These are phyloP conservation scores for Rhizoctonia solani DNA, from an alignment of 1,284 basidiomycete species.

Conservation along the genomic window DNA sequence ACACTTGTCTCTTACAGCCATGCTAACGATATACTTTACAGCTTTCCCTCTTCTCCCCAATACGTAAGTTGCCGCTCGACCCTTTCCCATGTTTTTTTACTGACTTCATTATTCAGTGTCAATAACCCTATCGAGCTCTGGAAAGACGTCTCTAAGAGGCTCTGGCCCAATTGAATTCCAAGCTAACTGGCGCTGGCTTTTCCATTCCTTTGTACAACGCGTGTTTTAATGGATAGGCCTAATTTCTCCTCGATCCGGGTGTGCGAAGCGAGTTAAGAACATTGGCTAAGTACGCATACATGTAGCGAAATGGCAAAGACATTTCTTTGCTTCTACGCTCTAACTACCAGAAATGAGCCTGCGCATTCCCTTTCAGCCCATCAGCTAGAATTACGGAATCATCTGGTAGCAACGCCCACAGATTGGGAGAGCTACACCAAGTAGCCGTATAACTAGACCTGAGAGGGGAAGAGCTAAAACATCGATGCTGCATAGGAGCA, in stretches of 20 bases:
- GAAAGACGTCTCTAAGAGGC: slow-evolving; percentile 13
- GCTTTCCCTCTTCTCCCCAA: slow-evolving; percentile 29
- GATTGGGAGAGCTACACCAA: too few relatives aligned
- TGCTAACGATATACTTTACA: neutral
- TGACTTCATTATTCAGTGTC: neutral
- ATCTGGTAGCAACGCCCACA: too few relatives aligned
- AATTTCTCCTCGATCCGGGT: neutral
- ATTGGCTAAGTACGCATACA: too few relatives aligned
- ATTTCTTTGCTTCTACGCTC: too few relatives aligned
- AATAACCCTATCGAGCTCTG: slow-evolving; percentile 17
- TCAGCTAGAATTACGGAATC: too few relatives aligned
- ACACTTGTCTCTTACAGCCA: neutral
- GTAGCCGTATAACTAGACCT: neutral
- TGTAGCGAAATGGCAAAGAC: too few relatives aligned
- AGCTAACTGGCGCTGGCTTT: neutral
- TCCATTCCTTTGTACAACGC: neutral
- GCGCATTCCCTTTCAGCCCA: too few relatives aligned
- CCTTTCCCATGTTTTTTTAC: neutral
- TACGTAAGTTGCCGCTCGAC: neutral
- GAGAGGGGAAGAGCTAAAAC: slow-evolving; percentile 12
- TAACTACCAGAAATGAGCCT: too few relatives aligned
- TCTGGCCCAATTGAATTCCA: slow-evolving; percentile 25
- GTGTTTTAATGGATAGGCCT: neutral
- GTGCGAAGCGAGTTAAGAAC: too few relatives aligned
- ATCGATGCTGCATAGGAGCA: neutral